Evolutionary conservation across 768 basidiomycete genomes (phyloP).

Genomic region (Exidia glandulosa): DNA sequence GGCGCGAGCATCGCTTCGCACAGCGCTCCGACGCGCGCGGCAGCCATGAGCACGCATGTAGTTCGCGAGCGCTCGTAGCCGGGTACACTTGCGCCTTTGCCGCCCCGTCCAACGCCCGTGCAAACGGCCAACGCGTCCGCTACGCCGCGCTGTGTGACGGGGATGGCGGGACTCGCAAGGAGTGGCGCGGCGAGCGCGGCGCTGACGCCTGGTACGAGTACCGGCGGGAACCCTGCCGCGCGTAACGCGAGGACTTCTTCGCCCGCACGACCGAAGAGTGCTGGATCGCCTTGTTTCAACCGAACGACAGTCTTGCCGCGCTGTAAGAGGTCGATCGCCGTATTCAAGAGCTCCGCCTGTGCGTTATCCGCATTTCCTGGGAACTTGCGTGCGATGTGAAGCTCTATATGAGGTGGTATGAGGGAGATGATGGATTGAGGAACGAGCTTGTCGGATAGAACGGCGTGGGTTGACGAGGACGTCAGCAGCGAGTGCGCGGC

Average conservation of each 20-base stretch:
- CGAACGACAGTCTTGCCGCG: slow-evolving; percentile 80
- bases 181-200: slow-evolving; percentile 85
- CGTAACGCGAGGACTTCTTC: slow-evolving; percentile 94
- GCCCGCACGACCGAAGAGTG: slow-evolving; percentile 86
- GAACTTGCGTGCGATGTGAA: slow-evolving; percentile 92
- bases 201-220: slow-evolving; percentile 82
- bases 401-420: slow-evolving; percentile 55
- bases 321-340: slow-evolving; percentile 72
- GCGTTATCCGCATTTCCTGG: slow-evolving; percentile 95
- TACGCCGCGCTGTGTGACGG: slow-evolving; percentile 91
- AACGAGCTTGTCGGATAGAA: slow-evolving; percentile 94
- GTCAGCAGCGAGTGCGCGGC: slow-evolving; percentile 78
- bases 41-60: slow-evolving; percentile 86
- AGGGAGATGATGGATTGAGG: slow-evolving; percentile 77
- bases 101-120: slow-evolving; percentile 85
- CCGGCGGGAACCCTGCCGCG: slow-evolving; percentile 66
- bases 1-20: slow-evolving; percentile 42
- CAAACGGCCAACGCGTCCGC: slow-evolving; percentile 84
- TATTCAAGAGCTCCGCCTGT: slow-evolving; percentile 89
- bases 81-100: slow-evolving; percentile 74
- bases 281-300: slow-evolving; percentile 97
- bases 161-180: slow-evolving; percentile 63
- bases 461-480: slow-evolving; percentile 59
- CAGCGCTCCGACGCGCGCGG: slow-evolving; percentile 70
- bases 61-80: slow-evolving; percentile 77